Conservation (phyloP, 495 filamentous ascomycete genomes). For the Hypoxylon cercidicola region DNA sequence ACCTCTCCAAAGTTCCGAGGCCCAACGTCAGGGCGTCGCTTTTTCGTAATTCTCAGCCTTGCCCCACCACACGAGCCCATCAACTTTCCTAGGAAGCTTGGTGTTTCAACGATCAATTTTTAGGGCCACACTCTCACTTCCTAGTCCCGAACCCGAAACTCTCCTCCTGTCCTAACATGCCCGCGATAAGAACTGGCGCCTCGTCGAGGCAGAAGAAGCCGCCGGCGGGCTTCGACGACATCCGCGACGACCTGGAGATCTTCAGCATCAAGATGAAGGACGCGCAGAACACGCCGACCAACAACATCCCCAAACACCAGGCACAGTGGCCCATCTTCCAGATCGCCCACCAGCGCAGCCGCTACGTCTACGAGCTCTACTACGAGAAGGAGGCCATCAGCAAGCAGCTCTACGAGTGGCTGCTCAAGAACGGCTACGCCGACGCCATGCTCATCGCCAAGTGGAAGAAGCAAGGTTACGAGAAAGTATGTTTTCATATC, state of each 20-base stretch:
- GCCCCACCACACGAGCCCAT: conserved; percentile 30
- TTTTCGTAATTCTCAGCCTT: conserved; percentile 33
- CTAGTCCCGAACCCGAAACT: not conserved
- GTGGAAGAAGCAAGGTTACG: conserved; percentile 99
- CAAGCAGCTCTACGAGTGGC: conserved; percentile 91
- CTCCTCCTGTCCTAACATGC: too few species aligned
- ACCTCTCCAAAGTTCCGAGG: not conserved
- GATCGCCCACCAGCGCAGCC: conserved; percentile 90
- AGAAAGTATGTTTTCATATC: conserved; percentile 72
- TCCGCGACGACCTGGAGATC: conserved; percentile 94
- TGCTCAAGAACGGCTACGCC: conserved; percentile 95
- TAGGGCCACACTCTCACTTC: conserved; percentile 3
- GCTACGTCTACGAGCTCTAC: conserved; percentile 98
- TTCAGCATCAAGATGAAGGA: conserved; percentile 99
- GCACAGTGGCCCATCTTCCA: conserved; percentile 97
- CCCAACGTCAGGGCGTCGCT: conserved; percentile 27
- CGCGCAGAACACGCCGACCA: conserved; percentile 76
- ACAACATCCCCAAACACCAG: conserved; percentile 75
- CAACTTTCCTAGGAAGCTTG: conserved; percentile 1
- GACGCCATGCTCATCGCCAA: conserved; percentile 96
- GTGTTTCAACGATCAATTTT: conserved; percentile 4
- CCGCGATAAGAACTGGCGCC: conserved; percentile 75
- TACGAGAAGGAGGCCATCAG: conserved; percentile 97
- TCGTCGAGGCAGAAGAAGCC: conserved; percentile 80
- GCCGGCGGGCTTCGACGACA: conserved; percentile 93